A percentile compares a stretch with the other conserved stretches of the same genome.
These are phyloP conservation scores for Ganoderma lingzhi DNA, from an alignment of 1,284 basidiomycete genomes.

Conservation along the genomic window DNA sequence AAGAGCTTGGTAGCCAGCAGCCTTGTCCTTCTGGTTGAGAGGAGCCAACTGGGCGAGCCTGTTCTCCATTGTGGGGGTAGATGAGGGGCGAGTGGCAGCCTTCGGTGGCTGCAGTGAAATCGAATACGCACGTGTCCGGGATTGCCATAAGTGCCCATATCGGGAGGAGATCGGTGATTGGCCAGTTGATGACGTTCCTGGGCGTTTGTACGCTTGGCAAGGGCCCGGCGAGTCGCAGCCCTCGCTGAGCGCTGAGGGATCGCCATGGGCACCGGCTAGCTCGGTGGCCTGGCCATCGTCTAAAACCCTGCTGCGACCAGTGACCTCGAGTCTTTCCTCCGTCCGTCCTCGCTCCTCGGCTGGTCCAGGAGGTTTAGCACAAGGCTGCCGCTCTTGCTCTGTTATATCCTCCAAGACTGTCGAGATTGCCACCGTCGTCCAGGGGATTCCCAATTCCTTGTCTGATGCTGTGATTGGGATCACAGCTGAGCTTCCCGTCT, in stretches of 20 bases:
- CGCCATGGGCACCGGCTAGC: slow-evolving; percentile 31
- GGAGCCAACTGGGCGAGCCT: slow-evolving; percentile 67
- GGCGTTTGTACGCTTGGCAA: neutral
- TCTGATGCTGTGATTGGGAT: slow-evolving; percentile 34
- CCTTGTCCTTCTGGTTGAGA: slow-evolving; percentile 86
- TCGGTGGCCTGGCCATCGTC: neutral
- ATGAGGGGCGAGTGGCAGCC: slow-evolving; percentile 15
- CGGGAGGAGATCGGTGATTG: neutral
- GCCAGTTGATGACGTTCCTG: neutral
- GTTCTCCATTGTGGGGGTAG: slow-evolving; percentile 58
- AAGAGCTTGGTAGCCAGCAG: slow-evolving; percentile 73
- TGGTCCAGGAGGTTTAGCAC: slow-evolving; percentile 14
- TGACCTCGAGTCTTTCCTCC: neutral
- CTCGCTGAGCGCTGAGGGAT: slow-evolving; percentile 9
- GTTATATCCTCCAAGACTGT: slow-evolving; percentile 15
- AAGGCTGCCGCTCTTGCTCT: slow-evolving; percentile 29
- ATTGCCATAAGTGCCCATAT: neutral
- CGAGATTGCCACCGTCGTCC: slow-evolving; percentile 43
- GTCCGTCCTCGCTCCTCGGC: slow-evolving; percentile 18
- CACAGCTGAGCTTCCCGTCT: slow-evolving; percentile 24
- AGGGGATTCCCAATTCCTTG: slow-evolving; percentile 39
- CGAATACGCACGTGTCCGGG: slow-evolving; percentile 24
- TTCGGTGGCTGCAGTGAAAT: slow-evolving; percentile 6
- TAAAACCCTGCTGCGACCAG: neutral
- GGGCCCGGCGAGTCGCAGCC: neutral